These are phyloP conservation scores for Mariannaea elegans DNA, from an alignment of 2,329 filamentous ascomycete genomes.

Conservation along the genomic window DNA sequence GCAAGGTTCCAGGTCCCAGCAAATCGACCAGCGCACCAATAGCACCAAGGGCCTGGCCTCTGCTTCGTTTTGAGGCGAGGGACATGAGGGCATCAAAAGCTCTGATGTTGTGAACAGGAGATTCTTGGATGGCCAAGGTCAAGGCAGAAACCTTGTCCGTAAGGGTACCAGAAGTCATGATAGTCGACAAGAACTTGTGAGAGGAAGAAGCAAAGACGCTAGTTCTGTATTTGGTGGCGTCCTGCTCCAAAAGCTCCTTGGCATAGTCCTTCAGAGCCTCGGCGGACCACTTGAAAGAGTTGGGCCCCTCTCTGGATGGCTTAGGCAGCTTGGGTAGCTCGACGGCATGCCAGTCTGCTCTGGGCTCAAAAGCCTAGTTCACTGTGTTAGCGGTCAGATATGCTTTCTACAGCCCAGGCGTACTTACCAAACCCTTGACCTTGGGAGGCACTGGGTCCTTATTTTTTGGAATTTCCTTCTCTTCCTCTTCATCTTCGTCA, in stretches of 20 bases:
- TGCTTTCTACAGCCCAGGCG: conserved; percentile 8
- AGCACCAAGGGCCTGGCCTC: conserved; percentile 92
- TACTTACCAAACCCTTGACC: conserved; percentile 48
- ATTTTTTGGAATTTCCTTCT: conserved; percentile 39
- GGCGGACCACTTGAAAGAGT: conserved; percentile 54
- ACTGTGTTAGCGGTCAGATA: conserved; percentile 47
- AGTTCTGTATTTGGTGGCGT: conserved; percentile 78
- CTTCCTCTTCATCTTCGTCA: conserved; percentile 39
- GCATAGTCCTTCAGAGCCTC: conserved; percentile 74
- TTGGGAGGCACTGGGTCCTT: conserved; percentile 43
- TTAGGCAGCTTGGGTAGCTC: conserved; percentile 54
- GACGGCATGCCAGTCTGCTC: conserved; percentile 65
- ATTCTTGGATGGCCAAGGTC: conserved; percentile 94
- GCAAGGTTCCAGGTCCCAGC: conserved; percentile 84
- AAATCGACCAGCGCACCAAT: conserved; percentile 93
- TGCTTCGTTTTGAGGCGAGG: conserved; percentile 91
- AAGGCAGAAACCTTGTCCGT: conserved; percentile 97
- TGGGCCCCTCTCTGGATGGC: conserved; percentile 55
- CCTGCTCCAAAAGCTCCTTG: conserved; percentile 76
- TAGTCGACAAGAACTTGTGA: conserved; percentile 95
- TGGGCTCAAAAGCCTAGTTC: conserved; percentile 63
- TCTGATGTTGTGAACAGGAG: conserved; percentile 90
- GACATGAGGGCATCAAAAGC: conserved; percentile 85
- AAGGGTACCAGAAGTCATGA: conserved; percentile 95
- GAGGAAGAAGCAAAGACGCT: conserved; percentile 84